Evolutionary conservation across 345 rosid species (phyloP), one percentile per base, ranked within the genome.

Genomic region (Camelina neglecta): DNA sequence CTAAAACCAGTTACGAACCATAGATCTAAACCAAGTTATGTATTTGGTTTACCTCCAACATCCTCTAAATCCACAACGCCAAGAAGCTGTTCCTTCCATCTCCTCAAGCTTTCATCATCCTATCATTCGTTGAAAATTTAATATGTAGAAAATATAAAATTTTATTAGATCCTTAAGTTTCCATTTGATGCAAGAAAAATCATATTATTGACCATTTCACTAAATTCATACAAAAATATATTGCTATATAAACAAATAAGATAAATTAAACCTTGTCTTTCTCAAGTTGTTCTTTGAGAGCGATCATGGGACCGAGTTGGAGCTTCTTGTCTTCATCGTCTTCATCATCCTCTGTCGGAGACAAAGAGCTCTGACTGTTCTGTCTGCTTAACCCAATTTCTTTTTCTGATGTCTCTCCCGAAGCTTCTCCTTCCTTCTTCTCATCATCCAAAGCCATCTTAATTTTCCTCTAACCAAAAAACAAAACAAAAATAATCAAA

Each of bases 41-140:
- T 26, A 56, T 55, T 35, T 54, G 65, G 66, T 18, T 60, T 80
- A 92, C 96, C 97, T 84, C 96, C 96, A 47, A 90, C 87, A 66
- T 88, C 72, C 21, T 81, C 81, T 6, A 90, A 51, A 77, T 92
- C 97, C 73, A 92, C 96, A 38, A 81, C 78, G 4, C 96, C 90
- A 24, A 92, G 91, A 48, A 92, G 97, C 54, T 92, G 97, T 75
- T 92, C 96, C 76, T 92, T 92, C 97, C 97, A 92, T 76, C 88
- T 92, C 84, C 96, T 88, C 82, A 92, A 83, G 86, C 97, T 92
- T 74, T 92, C 97, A 81, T 92, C 97, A 50, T 92, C 97, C 97
- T 90, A 11, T 21, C 24, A 56, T 59, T 65, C 2, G 47, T 5
- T 0, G 4, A 49, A 69, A 54, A 29, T 16, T n/a, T n/a, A n/a